A percentile compares a stretch with the other conserved stretches of the same genome.
Evolutionary conservation across 2,329 filamentous ascomycete species (phyloP).

Genomic region (Bipolaris bicolor): DNA sequence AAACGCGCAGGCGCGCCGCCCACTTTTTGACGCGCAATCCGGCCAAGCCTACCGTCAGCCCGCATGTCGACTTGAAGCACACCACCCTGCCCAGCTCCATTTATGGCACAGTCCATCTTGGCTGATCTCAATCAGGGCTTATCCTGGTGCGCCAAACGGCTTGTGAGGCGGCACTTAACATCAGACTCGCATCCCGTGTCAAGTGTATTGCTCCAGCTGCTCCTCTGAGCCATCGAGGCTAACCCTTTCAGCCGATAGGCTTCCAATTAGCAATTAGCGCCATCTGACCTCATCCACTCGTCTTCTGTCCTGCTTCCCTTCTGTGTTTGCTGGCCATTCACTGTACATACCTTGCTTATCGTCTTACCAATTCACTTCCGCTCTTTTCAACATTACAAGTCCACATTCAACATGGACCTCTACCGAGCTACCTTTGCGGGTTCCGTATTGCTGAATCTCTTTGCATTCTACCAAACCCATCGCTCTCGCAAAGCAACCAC

Average conservation of each 20-base stretch:
- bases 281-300: constrained; percentile 1
- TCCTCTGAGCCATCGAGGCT: neutral
- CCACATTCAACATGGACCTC: constrained; percentile 37
- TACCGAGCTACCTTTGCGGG: constrained; percentile 39
- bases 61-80: neutral
- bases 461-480: constrained; percentile 36
- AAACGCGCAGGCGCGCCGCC: constrained; percentile 10
- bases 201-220: neutral
- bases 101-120: neutral
- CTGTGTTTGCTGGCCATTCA: constrained; percentile 15
- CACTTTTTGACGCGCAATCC: constrained; percentile 18
- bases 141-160: neutral
- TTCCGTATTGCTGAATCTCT: constrained; percentile 35
- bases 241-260: neutral
- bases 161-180: constrained; percentile 9
- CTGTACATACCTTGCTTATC: neutral
- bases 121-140: constrained; percentile 1
- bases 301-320: neutral
- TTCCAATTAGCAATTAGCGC: neutral
- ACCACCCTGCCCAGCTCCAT: neutral
- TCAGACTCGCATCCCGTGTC: neutral
- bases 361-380: neutral
- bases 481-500: constrained; percentile 23
- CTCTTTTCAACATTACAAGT: constrained; percentile 6
- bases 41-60: constrained; percentile 8